Base-by-base conservation (phyloP, 164 flowering plant genomes). In the Nymphaea colorata region DNA sequence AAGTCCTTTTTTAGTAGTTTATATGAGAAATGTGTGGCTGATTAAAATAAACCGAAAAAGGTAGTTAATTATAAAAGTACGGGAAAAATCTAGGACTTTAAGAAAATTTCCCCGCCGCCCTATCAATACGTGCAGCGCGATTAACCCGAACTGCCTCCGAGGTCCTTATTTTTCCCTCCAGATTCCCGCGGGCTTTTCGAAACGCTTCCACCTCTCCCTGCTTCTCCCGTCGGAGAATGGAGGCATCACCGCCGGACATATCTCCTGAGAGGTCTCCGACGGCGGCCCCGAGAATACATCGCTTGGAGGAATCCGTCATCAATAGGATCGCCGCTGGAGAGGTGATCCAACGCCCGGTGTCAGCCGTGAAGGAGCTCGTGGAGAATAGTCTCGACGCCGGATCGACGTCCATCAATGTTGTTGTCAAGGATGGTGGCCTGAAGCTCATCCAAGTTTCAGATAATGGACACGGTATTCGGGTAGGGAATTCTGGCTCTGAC, bases 361-460 rank as follows among this genome's bases (percentile, higher is more conserved):
- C 98, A 53, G 96, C 93, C 76, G 85, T 94, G 7, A 94, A 94
- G 65, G 99, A 94, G 83, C 94, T 94, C 65, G 79, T 91, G 47
- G 99, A 94, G 84, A 94, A 94, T 81, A 88, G 98, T 77, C 81
- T 94, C 68, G 98, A 94, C 75, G 99, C 99, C 44, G 71, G 68
- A n/a, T 83, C 99, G 51, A 85, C 92, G 41, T 83, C 93, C 77
- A 79, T 94, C 25, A 86, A 70, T 72, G 87, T 94, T 69, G 76
- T 79, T 71, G 84, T 94, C 69, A 94, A 94, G 79, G 97, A 91
- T 69, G 98, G 99, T 3, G 99, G 99, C 3, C 88, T 94, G 59
- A 94, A 94, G 65, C 94, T 94, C 73, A 91, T 94, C 41, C 99
- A 94, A 69, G 96, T 94, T 68, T 90, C 98, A 73, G 99, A 94